Evolutionary conservation across 495 filamentous ascomycete genomes (phyloP).

Genomic region (Aspergillus heteromorphus): DNA sequence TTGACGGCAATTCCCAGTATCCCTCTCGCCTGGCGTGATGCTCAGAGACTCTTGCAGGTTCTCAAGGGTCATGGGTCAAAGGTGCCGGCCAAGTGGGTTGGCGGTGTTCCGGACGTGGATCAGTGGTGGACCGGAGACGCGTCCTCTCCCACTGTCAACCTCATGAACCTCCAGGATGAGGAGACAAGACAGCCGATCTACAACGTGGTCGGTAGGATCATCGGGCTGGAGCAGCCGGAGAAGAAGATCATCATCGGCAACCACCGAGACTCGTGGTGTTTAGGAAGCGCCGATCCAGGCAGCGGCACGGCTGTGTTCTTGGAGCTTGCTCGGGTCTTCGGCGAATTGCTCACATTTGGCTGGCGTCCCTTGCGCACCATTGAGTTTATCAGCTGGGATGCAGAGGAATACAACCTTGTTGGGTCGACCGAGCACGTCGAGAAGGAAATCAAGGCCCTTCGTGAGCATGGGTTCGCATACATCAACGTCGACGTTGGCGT

Average conservation of each 20-base stretch:
- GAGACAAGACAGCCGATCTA: conserved; percentile 76
- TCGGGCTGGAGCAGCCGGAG: conserved; percentile 72
- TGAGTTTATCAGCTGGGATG: conserved; percentile 95
- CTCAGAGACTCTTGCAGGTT: conserved; percentile 68
- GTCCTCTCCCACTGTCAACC: conserved; percentile 68
- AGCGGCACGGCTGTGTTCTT: conserved; percentile 88
- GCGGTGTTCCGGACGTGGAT: conserved; percentile 63
- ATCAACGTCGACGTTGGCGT: conserved; percentile 90
- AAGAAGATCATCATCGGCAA: conserved; percentile 90
- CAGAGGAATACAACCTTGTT: conserved; percentile 85
- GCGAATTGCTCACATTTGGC: conserved; percentile 62
- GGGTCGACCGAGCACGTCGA: conserved; percentile 96
- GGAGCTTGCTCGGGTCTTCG: conserved; percentile 79
- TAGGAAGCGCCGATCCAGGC: conserved; percentile 79
- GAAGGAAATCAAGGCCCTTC: conserved; percentile 51
- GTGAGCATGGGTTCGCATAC: conserved; percentile 67
- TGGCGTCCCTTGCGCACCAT: conserved; percentile 93
- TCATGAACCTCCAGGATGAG: conserved; percentile 88
- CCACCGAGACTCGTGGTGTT: conserved; percentile 90
- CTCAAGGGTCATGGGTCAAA: conserved; percentile 71
- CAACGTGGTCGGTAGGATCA: conserved; percentile 79
- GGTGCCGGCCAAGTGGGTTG: conserved; percentile 69
- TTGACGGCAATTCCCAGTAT: conserved; percentile 81
- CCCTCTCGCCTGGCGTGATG: conserved; percentile 84
- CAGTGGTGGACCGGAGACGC: conserved; percentile 81